Base-by-base conservation (phyloP, 2,329 filamentous ascomycete species). In the Aureobasidium mangrovei region DNA sequence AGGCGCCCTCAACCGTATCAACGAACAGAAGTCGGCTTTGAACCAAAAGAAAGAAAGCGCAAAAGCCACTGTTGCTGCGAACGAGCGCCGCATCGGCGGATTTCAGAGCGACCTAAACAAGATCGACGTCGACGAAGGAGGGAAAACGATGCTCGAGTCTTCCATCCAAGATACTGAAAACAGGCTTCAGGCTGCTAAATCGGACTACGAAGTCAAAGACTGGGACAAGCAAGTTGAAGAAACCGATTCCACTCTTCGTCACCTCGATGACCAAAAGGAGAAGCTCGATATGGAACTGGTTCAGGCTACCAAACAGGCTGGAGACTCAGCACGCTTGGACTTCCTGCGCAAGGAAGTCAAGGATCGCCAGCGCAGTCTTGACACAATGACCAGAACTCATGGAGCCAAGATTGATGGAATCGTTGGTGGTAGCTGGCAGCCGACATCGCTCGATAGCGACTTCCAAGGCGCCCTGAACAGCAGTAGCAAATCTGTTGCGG, bases 61-160 rank as follows among this genome's bases (percentile, higher is more conserved):
- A 4, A 86, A 81, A 62, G 80, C 86, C 60, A 83, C 87, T 44
- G 89, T 95, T 57, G 73, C 75, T 0, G 71, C 76, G 4, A 90
- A 93, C 60, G 88, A 95, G 57, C 83, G 79, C 63, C 86, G 86
- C 53, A 81, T 84, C 5, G 71, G 70, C 3, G 71, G 74, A 1
- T 75, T 91, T 33, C 88, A 95, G 64, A 77, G 74, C 44, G 81
- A 86, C 32, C 74, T 89, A 32, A 78, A 85, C 61, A 74, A 76
- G n/a, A 84, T 98, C 54, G 79, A 86, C 35, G 78, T 91, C 31
- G 91, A 98, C 61, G 91, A 97, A 70, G 91, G 91, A 3, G 81
- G 81, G 32, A 88, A 88, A 67, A 86, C 86, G 28, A 76, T 87
- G 3, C 76, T 96, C 5, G 85, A 93, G 62, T 80, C 83, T 12